Evolutionary conservation across 2,329 filamentous ascomycete species (phyloP), one percentile per base, ranked within the genome.

Genomic region (Coniochaeta sp.): DNA sequence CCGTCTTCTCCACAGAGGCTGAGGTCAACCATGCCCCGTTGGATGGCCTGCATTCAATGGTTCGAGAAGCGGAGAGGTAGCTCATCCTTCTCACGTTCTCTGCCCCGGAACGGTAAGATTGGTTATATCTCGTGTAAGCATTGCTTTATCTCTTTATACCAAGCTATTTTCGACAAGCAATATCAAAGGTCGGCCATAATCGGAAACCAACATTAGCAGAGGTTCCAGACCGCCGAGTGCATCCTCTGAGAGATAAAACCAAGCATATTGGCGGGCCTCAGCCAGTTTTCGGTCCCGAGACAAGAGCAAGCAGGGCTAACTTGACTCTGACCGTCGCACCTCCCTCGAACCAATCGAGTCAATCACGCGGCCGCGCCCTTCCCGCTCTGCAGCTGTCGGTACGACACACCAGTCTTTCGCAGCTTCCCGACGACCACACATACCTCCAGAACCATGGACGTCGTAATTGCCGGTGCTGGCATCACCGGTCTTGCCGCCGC

Each of bases 401-500:
- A 57, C 54, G 31, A 40, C 38, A 56, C 28, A 26, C 19, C 17
- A 26, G 24, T n/a, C 6, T 3, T n/a, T 55, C n/a, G n/a, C 24
- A 26, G 9, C 17, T 31, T 2, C 50, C 4, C 40, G 31, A 56
- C 28, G n/a, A 19, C 19, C 17, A 22, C 22, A 34, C 17, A 12
- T 44, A 4, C 43, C 6, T 47, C 43, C 17, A 40, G 19, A 24
- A 52, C 54, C 54, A 59, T 63, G 64, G 33, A 56, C 54, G 19
- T 56, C 6, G 54, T 28, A 8, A 63, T 72, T 44, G 66, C 69
- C 58, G 72, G 70, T 26, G 71, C 69, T 31, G 71, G 71, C 24
- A 67, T 72, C 36, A 69, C 70, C 24, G 71, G 71, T 11, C 63
- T 73, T 6, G 63, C 68, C 8, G 67, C 69, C 11, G 71, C 68